phyloP scores from a whole-genome alignment of 176 grass and related monocot species.

The Tillandsia fasciculata region DNA sequence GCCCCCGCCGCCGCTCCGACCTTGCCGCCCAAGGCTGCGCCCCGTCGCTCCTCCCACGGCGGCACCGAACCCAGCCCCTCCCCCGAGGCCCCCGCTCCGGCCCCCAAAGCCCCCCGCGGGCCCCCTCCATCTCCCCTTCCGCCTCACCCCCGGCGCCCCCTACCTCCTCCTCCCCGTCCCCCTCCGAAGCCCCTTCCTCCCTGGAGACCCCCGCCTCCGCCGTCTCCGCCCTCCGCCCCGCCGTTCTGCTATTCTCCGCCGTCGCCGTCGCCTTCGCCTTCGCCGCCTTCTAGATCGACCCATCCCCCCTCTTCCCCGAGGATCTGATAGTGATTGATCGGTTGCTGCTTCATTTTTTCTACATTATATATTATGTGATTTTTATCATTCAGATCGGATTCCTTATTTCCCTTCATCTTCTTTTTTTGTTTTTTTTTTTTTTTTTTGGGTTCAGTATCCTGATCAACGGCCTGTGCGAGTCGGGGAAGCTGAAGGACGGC shows the following conservation, averaged over 20 bases:
- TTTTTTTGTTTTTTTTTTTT: background rate
- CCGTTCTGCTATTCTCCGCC: too few relatives aligned
- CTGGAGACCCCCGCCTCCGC: background rate
- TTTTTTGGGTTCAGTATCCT: background rate
- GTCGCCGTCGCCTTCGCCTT: too few relatives aligned
- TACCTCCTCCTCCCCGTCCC: background rate
- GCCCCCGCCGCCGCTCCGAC: conserved; percentile 28
- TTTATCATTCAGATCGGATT: background rate
- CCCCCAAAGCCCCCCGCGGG: background rate
- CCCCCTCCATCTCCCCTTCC: background rate
- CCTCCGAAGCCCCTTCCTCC: conserved; percentile 23
- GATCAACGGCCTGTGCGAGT: too few relatives aligned
- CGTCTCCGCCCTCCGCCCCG: conserved; percentile 6
- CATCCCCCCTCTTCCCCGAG: background rate
- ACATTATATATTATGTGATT: background rate
- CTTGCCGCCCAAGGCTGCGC: conserved; percentile 4
- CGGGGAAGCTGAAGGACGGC: too few relatives aligned
- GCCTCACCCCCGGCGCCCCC: background rate
- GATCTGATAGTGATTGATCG: background rate
- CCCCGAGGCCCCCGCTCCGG: conserved; percentile 1
- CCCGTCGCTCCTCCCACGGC: conserved; percentile 16
- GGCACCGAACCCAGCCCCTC: conserved; percentile 8
- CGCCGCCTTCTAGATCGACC: too few relatives aligned
- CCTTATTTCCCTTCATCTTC: too few relatives aligned
- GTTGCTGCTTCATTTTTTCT: background rate